Base-by-base conservation (phyloP, 148 eudicot species). In the Rhododendron vialii region DNA sequence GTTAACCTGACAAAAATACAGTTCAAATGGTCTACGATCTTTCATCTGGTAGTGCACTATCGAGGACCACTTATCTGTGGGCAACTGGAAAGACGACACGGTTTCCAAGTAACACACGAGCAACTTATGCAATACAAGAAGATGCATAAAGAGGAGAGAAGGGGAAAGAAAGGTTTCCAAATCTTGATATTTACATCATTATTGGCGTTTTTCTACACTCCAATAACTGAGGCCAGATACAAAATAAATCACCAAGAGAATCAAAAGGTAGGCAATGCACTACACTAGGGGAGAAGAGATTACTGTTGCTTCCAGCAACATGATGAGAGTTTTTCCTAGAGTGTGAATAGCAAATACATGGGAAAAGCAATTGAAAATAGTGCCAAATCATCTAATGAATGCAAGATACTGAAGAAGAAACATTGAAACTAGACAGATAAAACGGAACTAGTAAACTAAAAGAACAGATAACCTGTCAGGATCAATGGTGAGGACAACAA, bases 401-500 rank as follows among this genome's bases (percentile, higher is more conserved):
- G 26, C 48, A 79, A 45, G 36, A 48, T 61, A 28, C 3, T 2
- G n/a, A 59, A 47, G 18, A 74, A 74, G 33, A 26, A 35, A 30
- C 47, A 48, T 47, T 33, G 41, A 57, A n/a, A 20, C 26, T 30
- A 36, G 65, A 77, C 11, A 4, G 15, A 83, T n/a, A 9, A 24
- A 69, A 24, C 28, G 15, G 55, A 57, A 79, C 17, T 9, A 57
- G 51, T 22, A 15, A 80, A 48, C 18, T 30, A 59, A 65, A 81
- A 57, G 69, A 82, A 69, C 82, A 53, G 48, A 85, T 69, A 80
- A 96, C 99, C 99, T 95, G 95, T 96, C 98, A 82, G 93, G 98
- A 91, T 96, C 99, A 88, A 96, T 93, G 61, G 94, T 93, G 86
- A 95, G 94, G 80, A 95, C 96, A 33, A 96, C 99, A 83, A 95